These are phyloP conservation scores for Sclerotinia sclerotiorum DNA, from an alignment of 2,329 filamentous ascomycete species.

Conservation along the genomic window DNA sequence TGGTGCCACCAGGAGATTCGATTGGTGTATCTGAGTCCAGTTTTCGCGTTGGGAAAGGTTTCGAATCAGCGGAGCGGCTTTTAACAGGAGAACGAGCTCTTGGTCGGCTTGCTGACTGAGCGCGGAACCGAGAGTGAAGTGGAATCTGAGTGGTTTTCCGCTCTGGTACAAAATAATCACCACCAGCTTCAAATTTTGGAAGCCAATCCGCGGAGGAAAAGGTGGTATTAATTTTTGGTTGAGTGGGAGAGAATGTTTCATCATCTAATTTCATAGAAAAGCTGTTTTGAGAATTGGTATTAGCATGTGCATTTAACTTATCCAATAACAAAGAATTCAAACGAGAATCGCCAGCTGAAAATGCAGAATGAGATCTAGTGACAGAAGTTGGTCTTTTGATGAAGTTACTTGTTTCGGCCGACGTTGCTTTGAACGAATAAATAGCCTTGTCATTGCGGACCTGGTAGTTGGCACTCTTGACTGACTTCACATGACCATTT, in stretches of 20 bases:
- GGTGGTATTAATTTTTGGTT: conserved; percentile 56
- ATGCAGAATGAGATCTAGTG: conserved; percentile 24
- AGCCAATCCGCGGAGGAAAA: conserved; percentile 54
- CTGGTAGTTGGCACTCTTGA: conserved; percentile 1
- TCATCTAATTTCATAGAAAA: conserved; percentile 46
- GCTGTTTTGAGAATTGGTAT: conserved; percentile 39
- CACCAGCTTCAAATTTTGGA: conserved; percentile 40
- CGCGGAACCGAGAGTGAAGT: conserved; percentile 26
- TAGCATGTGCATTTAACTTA: conserved; percentile 32
- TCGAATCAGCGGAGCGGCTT: conserved; percentile 30
- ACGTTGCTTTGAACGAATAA: conserved; percentile 23
- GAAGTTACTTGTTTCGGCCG: conserved; percentile 25
- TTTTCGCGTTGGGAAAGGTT: conserved; percentile 25
- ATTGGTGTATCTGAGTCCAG: conserved; percentile 26
- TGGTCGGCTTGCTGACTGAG: conserved; percentile 35
- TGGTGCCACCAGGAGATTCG: conserved; percentile 37
- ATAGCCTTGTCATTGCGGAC: conserved; percentile 3
- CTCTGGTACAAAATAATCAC: conserved; percentile 37
- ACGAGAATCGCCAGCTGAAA: conserved; percentile 13
- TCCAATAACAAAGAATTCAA: conserved; percentile 23
- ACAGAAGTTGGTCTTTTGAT: conserved; percentile 29
- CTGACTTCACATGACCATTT: conserved; percentile 9
- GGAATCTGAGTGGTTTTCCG: conserved; percentile 27
- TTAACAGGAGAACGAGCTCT: conserved; percentile 40
- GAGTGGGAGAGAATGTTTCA: conserved; percentile 44